Evolutionary conservation across 1,284 basidiomycete species (phyloP), one percentile per base, ranked within the genome.

Genomic region (Leccinum fallax): DNA sequence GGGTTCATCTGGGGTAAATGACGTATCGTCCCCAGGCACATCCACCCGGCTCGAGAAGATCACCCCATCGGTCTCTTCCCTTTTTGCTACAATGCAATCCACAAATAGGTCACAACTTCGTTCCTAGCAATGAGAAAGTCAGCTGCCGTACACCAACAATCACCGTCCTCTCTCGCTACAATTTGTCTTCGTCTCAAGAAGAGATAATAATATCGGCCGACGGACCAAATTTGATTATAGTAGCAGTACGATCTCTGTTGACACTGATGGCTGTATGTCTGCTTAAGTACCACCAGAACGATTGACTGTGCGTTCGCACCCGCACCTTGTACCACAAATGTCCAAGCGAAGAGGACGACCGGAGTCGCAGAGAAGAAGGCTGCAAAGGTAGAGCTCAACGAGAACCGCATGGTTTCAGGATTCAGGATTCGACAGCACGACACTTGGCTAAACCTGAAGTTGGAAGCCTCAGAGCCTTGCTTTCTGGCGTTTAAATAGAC

Each of bases 251-350:
- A 32, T 24, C 30, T 30, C 38, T 32, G 43, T 53, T 13, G 8
- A 4, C 13, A 19, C 34, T 3, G 48, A 67, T 67, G 32, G 61
- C 66, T 67, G 38, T 24, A 21, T 36, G 36, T 36, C 49, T n/a
- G n/a, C n/a, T n/a, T n/a, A n/a, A n/a, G n/a, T n/a, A 36, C 15
- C 11, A 36, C 34, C 9, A 21, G 32, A 13, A 32, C 2, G 32
- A n/a, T 5, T 6, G 8, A n/a, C 19, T 30, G 46, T 4, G 6
- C 8, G 7, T 55, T 4, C 15, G 6, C 21, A 69, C 66, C 57
- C 10, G 53, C 66, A 38, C 66, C 52, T 36, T 48, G 68, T 2
- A 9, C 68, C 46, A 56, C 64, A 11, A 48, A 2, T 1, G 49
- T 52, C 55, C 66, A 67, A 3, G 30, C 21, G 34, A 59, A 38